These are phyloP conservation scores for California macrophylla DNA, from an alignment of 441 rosid genomes.

Conservation along the genomic window DNA sequence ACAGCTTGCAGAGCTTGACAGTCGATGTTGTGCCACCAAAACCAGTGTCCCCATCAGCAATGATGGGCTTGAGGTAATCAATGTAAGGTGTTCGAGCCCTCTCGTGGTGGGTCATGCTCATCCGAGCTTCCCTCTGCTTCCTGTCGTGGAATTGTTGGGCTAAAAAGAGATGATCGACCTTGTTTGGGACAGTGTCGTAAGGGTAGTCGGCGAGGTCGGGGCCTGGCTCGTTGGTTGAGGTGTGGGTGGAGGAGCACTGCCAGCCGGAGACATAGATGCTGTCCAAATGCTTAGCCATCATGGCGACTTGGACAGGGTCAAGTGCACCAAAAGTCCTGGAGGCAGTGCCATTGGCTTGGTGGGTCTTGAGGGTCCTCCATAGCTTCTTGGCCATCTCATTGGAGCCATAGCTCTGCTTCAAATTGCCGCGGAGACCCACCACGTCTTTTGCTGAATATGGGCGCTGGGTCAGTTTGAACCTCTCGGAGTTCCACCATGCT, in stretches of 20 bases:
- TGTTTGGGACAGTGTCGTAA: constrained; percentile 83
- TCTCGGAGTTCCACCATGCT: constrained; percentile 87
- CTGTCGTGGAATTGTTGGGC: constrained; percentile 91
- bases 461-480: constrained; percentile 73
- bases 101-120: constrained; percentile 77
- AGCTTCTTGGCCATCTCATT: constrained; percentile 82
- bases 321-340: constrained; percentile 88
- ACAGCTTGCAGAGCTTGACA: constrained; percentile 85
- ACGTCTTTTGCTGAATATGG: constrained; percentile 82
- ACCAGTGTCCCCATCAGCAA: constrained; percentile 88
- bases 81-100: constrained; percentile 69
- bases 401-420: constrained; percentile 65
- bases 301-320: constrained; percentile 80
- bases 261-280: constrained; percentile 82
- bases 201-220: constrained; percentile 95
- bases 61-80: constrained; percentile 82
- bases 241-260: constrained; percentile 95
- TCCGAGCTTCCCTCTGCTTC: constrained; percentile 79
- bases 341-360: constrained; percentile 73
- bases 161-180: constrained; percentile 78
- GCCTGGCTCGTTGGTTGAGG: constrained; percentile 78
- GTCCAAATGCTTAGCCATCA: constrained; percentile 91
- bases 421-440: constrained; percentile 69
- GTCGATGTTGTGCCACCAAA: constrained; percentile 90
- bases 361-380: constrained; percentile 77